Percentiles rank a stretch among this genome's conserved stretches.
Conservation (phyloP, 805 yeast species). For the Lachancea sp. region DNA sequence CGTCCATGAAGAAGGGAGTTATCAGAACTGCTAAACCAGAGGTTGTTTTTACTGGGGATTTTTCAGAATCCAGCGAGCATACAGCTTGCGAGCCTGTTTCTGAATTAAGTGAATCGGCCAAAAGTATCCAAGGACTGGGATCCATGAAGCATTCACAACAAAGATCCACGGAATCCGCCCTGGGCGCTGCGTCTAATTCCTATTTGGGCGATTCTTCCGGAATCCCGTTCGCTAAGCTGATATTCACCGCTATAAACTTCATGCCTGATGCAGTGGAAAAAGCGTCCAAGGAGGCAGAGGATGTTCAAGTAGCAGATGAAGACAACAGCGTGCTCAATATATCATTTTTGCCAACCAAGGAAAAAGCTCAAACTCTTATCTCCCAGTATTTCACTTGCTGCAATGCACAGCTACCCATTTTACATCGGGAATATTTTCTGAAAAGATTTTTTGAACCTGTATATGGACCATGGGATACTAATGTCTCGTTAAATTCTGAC, state of each 20-base stretch:
- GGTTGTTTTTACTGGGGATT: not conserved
- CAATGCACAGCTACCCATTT: slow-evolving; percentile 75
- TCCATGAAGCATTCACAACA: slow-evolving; percentile 14
- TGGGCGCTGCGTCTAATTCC: slow-evolving; percentile 20
- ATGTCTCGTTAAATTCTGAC: slow-evolving; percentile 52
- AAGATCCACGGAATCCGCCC: not conserved
- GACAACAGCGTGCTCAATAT: slow-evolving; percentile 17
- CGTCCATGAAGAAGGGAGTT: slow-evolving; percentile 16
- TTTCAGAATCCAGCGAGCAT: not conserved
- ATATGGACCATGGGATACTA: slow-evolving; percentile 59
- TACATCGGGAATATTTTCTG: slow-evolving; percentile 76
- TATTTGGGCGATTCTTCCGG: slow-evolving; percentile 51
- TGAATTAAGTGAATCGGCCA: slow-evolving; percentile 21
- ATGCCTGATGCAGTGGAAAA: slow-evolving; percentile 31
- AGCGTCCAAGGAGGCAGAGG: slow-evolving; percentile 20
- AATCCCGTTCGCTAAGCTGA: slow-evolving; percentile 67
- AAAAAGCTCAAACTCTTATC: slow-evolving; percentile 59
- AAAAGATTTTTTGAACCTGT: slow-evolving; percentile 64
- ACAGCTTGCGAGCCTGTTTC: not conserved
- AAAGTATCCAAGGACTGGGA: slow-evolving; percentile 19
- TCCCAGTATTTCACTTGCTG: slow-evolving; percentile 68
- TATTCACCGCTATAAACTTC: slow-evolving; percentile 71
- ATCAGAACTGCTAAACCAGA: not conserved
- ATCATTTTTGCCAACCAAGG: slow-evolving; percentile 53
- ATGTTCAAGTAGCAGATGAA: slow-evolving; percentile 8